Evolutionary conservation across 495 filamentous ascomycete species (phyloP).

Genomic region (Lasiosphaeris hirsuta): DNA sequence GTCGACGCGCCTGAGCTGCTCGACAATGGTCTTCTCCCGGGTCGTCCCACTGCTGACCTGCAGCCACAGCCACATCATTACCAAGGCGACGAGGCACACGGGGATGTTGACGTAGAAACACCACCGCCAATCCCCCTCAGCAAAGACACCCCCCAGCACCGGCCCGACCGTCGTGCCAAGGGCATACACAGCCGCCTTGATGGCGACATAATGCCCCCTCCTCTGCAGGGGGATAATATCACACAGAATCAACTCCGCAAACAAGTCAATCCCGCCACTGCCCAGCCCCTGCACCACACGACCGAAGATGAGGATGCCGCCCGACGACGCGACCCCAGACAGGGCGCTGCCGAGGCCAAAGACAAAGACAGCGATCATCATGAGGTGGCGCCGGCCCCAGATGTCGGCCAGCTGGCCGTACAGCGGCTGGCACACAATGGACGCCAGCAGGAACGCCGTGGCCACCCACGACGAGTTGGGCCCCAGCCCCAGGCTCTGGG

Average conservation of each 20-base stretch:
- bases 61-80: conserved; percentile 31
- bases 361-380: conserved; percentile 42
- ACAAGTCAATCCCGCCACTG: conserved; percentile 63
- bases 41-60: conserved; percentile 20
- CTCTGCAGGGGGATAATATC: conserved; percentile 69
- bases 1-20: conserved; percentile 26
- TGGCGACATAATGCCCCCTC: conserved; percentile 58
- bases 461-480: conserved; percentile 31
- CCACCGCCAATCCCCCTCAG: conserved; percentile 38
- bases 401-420: conserved; percentile 47
- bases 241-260: conserved; percentile 44
- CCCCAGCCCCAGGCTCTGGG: conserved; percentile 26
- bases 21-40: neutral
- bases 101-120: conserved; percentile 32
- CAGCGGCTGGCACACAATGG: conserved; percentile 34
- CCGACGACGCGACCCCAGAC: conserved; percentile 32
- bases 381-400: conserved; percentile 46
- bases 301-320: conserved; percentile 65
- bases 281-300: conserved; percentile 77
- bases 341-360: conserved; percentile 44
- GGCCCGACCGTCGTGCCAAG: conserved; percentile 71
- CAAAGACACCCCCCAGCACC: conserved; percentile 72
- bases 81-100: conserved; percentile 21
- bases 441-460: conserved; percentile 26
- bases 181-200: conserved; percentile 67